phyloP scores from a whole-genome alignment of 352 stramenopile species.

The Pythium sukuiense region DNA sequence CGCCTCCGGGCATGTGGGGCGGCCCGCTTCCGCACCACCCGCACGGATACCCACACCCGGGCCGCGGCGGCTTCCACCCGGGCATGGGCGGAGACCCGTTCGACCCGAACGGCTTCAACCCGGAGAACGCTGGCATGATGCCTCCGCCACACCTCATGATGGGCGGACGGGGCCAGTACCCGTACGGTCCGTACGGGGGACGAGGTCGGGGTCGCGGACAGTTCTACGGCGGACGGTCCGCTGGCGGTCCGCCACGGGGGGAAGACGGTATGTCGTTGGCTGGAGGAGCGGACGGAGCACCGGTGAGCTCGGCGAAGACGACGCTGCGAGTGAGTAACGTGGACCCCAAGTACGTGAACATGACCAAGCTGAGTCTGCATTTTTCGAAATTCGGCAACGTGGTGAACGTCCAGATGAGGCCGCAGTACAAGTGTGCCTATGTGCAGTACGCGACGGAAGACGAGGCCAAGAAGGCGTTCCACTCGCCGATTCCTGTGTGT shows the following conservation, averaged over 20 bases:
- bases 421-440: conserved; percentile 77
- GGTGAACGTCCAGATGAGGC: conserved; percentile 88
- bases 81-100: conserved; percentile 48
- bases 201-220: conserved; percentile 37
- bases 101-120: conserved; percentile 67
- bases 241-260: not conserved
- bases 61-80: conserved; percentile 35
- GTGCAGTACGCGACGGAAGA: conserved; percentile 85
- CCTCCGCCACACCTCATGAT: conserved; percentile 62
- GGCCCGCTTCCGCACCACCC: conserved; percentile 31
- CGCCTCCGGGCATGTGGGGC: conserved; percentile 62
- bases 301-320: conserved; percentile 43
- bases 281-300: not conserved
- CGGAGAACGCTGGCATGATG: conserved; percentile 61
- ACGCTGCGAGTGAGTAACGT: conserved; percentile 85
- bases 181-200: conserved; percentile 24
- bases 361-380: conserved; percentile 85
- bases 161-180: conserved; percentile 39
- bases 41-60: conserved; percentile 34
- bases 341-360: conserved; percentile 88
- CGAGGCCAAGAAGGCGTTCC: conserved; percentile 83
- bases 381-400: conserved; percentile 90
- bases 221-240: conserved; percentile 32
- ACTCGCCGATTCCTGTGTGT: conserved; percentile 85
- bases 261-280: not conserved